Evolutionary conservation across 2,329 filamentous ascomycete genomes (phyloP), one percentile per base, ranked within the genome.

Genomic region (Pseudocercospora eumusae): DNA sequence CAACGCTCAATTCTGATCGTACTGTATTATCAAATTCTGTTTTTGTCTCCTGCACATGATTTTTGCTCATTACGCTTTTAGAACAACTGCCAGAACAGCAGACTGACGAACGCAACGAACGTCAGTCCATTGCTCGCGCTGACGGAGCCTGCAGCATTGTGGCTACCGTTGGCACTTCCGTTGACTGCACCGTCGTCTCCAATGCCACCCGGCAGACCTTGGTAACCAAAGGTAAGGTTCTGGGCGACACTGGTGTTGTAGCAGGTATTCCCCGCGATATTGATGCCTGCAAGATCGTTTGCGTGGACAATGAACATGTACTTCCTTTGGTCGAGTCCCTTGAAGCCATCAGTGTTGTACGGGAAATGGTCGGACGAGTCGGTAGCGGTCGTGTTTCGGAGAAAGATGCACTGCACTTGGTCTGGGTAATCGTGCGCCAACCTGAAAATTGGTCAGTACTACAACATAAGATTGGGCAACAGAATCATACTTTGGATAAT

Each of bases 251-350:
- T 82, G 28, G 75, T 69, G 68, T 92, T 92, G 69, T 85, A 81
- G 73, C 90, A 92, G 61, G 88, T 80, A 0, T 89, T 89, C 49
- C 84, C 84, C 2, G 78, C 81, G 62, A 93, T 86, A 69, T 93
- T 88, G 63, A 91, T 75, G 2, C 82, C 81, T 6, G 70, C 81
- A 40, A 93, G 75, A 68, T 93, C 90, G 73, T 92, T 86, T 0
- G 89, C 83, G 18, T 88, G 82, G 15, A 82, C 78, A 80, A 93
- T 93, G 78, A 93, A 93, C 89, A 93, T 92, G 77, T 91, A 93
- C 66, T 79, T 83, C 31, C 80, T 80, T 73, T 88, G 84, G 56
- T 88, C 83, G 47, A 93, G 72, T 2, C 79, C 83, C 76, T 90
- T 79, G 77, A 93, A 93, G 0, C 86, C 87, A 21, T 79, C 80